These are phyloP conservation scores for Chaetomium globosum DNA, from an alignment of 2,329 filamentous ascomycete species.

Conservation along the genomic window DNA sequence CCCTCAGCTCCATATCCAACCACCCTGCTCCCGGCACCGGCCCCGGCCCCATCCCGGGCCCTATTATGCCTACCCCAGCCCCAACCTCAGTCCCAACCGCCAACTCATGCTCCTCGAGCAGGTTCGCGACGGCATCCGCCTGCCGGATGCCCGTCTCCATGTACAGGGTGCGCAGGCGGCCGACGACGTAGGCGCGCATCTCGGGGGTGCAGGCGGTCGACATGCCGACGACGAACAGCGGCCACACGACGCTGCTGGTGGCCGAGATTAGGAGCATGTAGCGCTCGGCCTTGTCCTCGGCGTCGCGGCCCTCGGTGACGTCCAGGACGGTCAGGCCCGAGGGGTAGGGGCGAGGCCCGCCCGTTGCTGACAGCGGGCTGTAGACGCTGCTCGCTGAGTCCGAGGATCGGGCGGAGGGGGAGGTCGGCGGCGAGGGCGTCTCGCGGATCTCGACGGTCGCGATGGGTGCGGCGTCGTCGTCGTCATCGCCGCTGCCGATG, in stretches of 20 bases:
- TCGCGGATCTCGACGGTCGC: conserved; percentile 40
- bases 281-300: conserved; percentile 47
- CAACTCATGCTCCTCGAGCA: conserved; percentile 46
- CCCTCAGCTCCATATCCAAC: conserved; percentile 9
- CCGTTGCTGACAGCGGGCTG: conserved; percentile 22
- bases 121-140: conserved; percentile 48
- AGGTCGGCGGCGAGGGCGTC: conserved; percentile 39
- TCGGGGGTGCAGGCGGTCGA: conserved; percentile 49
- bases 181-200: conserved; percentile 50
- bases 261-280: conserved; percentile 54
- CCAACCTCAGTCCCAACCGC: conserved; percentile 6
- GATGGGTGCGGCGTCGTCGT: conserved; percentile 33
- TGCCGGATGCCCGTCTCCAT: conserved; percentile 52
- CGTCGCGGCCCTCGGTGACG: conserved; percentile 43
- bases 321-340: conserved; percentile 47
- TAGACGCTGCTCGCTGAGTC: conserved; percentile 29
- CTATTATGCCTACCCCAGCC: neutral
- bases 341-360: conserved; percentile 22
- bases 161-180: conserved; percentile 50
- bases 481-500: conserved; percentile 33
- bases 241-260: conserved; percentile 55
- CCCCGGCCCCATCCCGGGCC: neutral
- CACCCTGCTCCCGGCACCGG: neutral
- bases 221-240: conserved; percentile 53
- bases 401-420: conserved; percentile 33